Evolutionary conservation across 805 yeast species (phyloP).

Genomic region (Starmerella potacharoeniae): DNA sequence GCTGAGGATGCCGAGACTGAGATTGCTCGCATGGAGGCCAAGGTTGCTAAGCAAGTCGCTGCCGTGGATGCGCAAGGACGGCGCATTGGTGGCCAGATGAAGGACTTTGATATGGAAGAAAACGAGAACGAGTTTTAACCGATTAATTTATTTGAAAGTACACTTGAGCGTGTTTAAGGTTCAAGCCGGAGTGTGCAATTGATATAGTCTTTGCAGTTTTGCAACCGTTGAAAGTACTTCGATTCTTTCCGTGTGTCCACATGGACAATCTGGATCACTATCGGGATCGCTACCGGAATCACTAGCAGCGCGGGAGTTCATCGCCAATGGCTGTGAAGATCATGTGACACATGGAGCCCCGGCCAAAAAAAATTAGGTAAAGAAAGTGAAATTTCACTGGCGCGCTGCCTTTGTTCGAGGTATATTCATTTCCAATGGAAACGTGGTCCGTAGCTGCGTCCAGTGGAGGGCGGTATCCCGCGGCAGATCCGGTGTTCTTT

Average conservation of each 20-base stretch:
- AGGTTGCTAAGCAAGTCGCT: constrained; percentile 69
- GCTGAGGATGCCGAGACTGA: constrained; percentile 79
- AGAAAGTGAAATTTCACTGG: background rate
- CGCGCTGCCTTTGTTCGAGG: background rate
- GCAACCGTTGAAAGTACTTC: too few relatives aligned
- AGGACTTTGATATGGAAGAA: constrained; percentile 42
- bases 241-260: too few relatives aligned
- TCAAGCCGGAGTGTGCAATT: too few relatives aligned
- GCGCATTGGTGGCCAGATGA: constrained; percentile 59
- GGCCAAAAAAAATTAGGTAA: constrained; percentile 8
- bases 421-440: constrained; percentile 4
- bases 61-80: constrained; percentile 59
- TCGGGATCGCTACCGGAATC: too few relatives aligned
- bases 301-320: too few relatives aligned
- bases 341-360: background rate
- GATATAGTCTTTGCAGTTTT: too few relatives aligned
- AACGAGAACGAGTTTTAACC: constrained; percentile 36
- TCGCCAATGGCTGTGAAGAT: background rate
- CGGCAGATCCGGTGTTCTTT: constrained; percentile 30
- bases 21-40: constrained; percentile 78
- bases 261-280: too few relatives aligned
- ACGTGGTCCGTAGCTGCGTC: constrained; percentile 26
- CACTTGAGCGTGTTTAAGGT: too few relatives aligned
- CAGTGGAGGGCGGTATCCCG: constrained; percentile 31
- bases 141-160: background rate